A percentile compares a stretch with the other conserved stretches of the same genome.
phyloP scores from a whole-genome alignment of 2,329 filamentous ascomycete species.

The Talaromyces pinophilus region DNA sequence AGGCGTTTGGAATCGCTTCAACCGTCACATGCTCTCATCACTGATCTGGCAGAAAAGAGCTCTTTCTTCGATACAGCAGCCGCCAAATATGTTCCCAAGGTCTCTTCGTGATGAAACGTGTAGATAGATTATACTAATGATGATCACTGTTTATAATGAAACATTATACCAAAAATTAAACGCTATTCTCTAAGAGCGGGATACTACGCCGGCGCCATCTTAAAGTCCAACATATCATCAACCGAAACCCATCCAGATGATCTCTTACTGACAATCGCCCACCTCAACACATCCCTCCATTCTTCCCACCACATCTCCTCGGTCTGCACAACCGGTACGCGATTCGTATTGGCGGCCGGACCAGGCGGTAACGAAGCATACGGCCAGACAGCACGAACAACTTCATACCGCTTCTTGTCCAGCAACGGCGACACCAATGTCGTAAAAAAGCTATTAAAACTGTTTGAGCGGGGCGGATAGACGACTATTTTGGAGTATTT shows the following conservation, averaged over 20 bases:
- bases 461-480: slow-evolving; percentile 23
- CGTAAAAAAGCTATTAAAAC: slow-evolving; percentile 23
- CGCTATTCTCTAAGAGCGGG: neutral
- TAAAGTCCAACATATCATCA: slow-evolving; percentile 25
- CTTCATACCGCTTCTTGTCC: slow-evolving; percentile 30
- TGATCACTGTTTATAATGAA: slow-evolving; percentile 9
- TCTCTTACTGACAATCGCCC: slow-evolving; percentile 22
- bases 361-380: slow-evolving; percentile 23
- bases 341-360: slow-evolving; percentile 20
- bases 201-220: slow-evolving; percentile 19
- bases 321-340: slow-evolving; percentile 23
- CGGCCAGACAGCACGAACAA: slow-evolving; percentile 30
- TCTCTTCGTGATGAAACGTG: slow-evolving; percentile 38
- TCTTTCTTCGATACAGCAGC: slow-evolving; percentile 83
- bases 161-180: neutral
- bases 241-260: slow-evolving; percentile 24
- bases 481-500: slow-evolving; percentile 28
- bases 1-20: slow-evolving; percentile 54
- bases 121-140: slow-evolving; percentile 13
- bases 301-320: slow-evolving; percentile 32
- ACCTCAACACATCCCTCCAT: slow-evolving; percentile 27
- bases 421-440: slow-evolving; percentile 31
- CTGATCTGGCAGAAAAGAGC: slow-evolving; percentile 80
- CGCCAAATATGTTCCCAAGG: slow-evolving; percentile 83
- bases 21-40: slow-evolving; percentile 69